Percentiles rank a stretch among this genome's conserved stretches.
These are phyloP conservation scores for Berberis vulgaris DNA, from an alignment of 164 flowering plant genomes.

Conservation along the genomic window DNA sequence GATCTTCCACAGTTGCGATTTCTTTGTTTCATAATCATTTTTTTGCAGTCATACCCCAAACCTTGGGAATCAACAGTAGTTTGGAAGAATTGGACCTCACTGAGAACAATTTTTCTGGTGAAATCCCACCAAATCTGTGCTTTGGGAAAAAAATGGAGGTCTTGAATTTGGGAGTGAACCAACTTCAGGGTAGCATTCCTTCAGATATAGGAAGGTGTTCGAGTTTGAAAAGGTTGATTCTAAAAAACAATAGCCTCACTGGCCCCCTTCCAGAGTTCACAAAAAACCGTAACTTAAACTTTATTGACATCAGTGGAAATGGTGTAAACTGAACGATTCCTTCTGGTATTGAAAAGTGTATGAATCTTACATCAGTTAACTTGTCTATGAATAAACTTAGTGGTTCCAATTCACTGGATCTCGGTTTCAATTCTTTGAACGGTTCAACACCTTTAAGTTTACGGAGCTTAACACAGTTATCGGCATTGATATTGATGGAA, in stretches of 20 bases:
- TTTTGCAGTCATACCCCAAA: constrained; percentile 50
- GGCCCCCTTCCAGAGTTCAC: constrained; percentile 43
- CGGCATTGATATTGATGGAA: constrained; percentile 32
- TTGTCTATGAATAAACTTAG: constrained; percentile 47
- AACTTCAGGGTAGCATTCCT: constrained; percentile 47
- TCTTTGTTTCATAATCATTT: constrained; percentile 49
- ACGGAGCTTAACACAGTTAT: constrained; percentile 26
- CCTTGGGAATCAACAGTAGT: constrained; percentile 57
- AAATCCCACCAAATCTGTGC: constrained; percentile 66
- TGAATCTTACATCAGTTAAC: constrained; percentile 36
- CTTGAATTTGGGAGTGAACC: constrained; percentile 48
- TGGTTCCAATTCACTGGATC: no score
- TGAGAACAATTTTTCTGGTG: constrained; percentile 54
- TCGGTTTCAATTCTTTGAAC: no score
- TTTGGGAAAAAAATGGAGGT: constrained; percentile 26
- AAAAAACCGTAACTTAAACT: neutral
- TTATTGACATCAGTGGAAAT: constrained; percentile 19
- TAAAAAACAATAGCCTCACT: constrained; percentile 44
- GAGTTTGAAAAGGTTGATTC: constrained; percentile 44
- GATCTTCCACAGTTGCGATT: constrained; percentile 35
- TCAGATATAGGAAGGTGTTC: constrained; percentile 49
- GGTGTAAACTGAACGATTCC: constrained; percentile 46
- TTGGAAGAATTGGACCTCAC: constrained; percentile 45
- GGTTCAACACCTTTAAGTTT: constrained; percentile 46
- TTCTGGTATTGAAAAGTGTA: constrained; percentile 39